Conservation (phyloP, 2,329 filamentous ascomycete species). For the Byssoonygena ceratinophila region DNA sequence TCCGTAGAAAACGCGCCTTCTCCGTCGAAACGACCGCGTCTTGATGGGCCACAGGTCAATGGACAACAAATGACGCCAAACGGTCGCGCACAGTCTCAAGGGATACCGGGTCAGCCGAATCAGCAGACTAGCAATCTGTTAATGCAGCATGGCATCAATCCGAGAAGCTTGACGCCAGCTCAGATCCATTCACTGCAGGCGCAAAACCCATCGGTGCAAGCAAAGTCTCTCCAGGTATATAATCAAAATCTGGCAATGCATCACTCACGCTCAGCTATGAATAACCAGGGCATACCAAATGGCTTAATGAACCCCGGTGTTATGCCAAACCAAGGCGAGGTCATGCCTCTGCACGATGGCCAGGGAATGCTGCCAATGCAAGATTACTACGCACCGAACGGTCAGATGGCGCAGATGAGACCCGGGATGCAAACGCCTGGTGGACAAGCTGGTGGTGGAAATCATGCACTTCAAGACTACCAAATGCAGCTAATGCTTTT, state of each 20-base stretch:
- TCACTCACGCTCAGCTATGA: slow-evolving; percentile 63
- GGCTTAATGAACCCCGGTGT: slow-evolving; percentile 52
- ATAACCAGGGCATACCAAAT: slow-evolving; percentile 70
- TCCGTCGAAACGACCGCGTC: slow-evolving; percentile 76
- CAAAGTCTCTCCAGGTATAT: slow-evolving; percentile 81
- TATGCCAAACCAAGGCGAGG: slow-evolving; percentile 67
- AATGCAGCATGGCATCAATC: slow-evolving; percentile 61
- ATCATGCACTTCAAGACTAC: slow-evolving; percentile 58
- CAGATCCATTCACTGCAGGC: slow-evolving; percentile 60
- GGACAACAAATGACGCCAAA: slow-evolving; percentile 68
- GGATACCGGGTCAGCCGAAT: slow-evolving; percentile 57
- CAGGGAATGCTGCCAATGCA: slow-evolving; percentile 36
- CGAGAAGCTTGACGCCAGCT: slow-evolving; percentile 59
- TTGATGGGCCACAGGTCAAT: slow-evolving; percentile 65
- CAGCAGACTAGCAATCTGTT: slow-evolving; percentile 42
- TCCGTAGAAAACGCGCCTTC: slow-evolving; percentile 82
- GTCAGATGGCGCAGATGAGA: slow-evolving; percentile 40
- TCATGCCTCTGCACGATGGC: slow-evolving; percentile 66
- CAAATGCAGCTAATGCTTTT: slow-evolving; percentile 61
- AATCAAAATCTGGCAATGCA: slow-evolving; percentile 73
- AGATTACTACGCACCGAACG: slow-evolving; percentile 47
- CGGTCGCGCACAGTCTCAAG: slow-evolving; percentile 56
- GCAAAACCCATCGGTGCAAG: slow-evolving; percentile 51
- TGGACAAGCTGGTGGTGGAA: slow-evolving; percentile 33
- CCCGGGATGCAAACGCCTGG: slow-evolving; percentile 24